Conservation (phyloP, 106 monocot genomes). For the Dactylorhiza incarnata region DNA sequence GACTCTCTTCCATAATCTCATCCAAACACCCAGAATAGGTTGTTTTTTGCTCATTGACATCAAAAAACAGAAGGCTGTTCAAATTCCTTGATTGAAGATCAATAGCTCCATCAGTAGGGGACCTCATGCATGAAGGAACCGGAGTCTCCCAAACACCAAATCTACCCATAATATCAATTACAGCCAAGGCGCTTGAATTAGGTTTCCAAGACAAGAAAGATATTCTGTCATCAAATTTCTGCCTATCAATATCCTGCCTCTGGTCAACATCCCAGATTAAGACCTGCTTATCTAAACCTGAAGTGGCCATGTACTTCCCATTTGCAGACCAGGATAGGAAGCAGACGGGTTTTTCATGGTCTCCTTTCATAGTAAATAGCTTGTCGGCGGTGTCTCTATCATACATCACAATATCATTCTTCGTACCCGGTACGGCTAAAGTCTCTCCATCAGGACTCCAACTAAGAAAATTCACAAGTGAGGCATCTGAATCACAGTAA, state of each 20-base stretch:
- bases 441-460: constrained; percentile 98
- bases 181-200: constrained; percentile 70
- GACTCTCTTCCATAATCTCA: constrained; percentile 46
- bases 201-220: constrained; percentile 83
- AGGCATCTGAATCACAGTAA: constrained; percentile 45
- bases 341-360: constrained; percentile 70
- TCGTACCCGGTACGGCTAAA: constrained; percentile 83
- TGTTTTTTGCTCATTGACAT: constrained; percentile 41
- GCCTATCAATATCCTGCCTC: constrained; percentile 89
- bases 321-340: constrained; percentile 92
- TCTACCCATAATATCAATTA: constrained; percentile 74
- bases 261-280: constrained; percentile 90
- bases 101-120: constrained; percentile 67
- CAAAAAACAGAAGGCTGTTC: constrained; percentile 48
- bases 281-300: constrained; percentile 74
- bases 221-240: constrained; percentile 76
- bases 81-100: constrained; percentile 20
- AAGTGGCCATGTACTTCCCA: constrained; percentile 87
- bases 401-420: constrained; percentile 94
- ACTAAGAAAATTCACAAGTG: constrained; percentile 42
- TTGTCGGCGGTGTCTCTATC: constrained; percentile 90
- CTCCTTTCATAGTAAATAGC: constrained; percentile 78
- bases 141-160: constrained; percentile 80
- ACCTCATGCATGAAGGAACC: constrained; percentile 81
- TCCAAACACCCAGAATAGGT: constrained; percentile 52